These are phyloP conservation scores for Mucor ambiguus DNA, from an alignment of 371 early-diverging fungal species.

Conservation along the genomic window DNA sequence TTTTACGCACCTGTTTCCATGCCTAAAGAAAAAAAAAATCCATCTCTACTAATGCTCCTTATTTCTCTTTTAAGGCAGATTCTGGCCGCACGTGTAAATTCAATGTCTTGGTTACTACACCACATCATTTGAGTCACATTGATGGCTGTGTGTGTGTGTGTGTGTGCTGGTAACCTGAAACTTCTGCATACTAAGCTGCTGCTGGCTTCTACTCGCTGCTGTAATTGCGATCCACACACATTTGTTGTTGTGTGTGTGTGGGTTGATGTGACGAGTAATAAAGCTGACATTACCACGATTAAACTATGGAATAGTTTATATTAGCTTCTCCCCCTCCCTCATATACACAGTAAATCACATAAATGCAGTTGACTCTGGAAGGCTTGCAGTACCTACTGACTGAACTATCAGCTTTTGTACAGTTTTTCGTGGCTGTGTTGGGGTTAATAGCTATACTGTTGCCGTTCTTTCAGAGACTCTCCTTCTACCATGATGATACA, in stretches of 20 bases:
- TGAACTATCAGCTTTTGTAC: slow-evolving; percentile 17
- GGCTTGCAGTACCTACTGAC: slow-evolving; percentile 8
- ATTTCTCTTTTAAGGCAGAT: background rate
- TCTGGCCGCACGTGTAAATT: background rate
- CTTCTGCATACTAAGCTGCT: background rate
- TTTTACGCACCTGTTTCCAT: slow-evolving; percentile 1
- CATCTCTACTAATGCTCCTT: background rate
- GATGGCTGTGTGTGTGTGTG: background rate
- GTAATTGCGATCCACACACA: background rate
- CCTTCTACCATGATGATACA: slow-evolving; percentile 17
- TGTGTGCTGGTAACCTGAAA: background rate
- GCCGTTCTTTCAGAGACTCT: slow-evolving; percentile 17
- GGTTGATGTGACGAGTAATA: background rate
- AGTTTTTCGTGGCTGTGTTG: slow-evolving; percentile 19
- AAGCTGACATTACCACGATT: background rate
- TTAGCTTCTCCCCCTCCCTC: background rate
- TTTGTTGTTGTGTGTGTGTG: background rate
- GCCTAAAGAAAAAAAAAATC: background rate
- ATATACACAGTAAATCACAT: background rate
- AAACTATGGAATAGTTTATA: background rate
- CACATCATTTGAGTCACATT: slow-evolving; percentile 2
- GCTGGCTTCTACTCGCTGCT: background rate
- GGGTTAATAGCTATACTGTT: slow-evolving; percentile 22
- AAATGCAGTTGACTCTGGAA: slow-evolving; percentile 24
- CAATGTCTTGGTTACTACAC: background rate